A percentile compares a stretch with the other conserved stretches of the same genome.
Evolutionary conservation across 1,284 basidiomycete species (phyloP).

Genomic region (Ceratobasidium sp.): DNA sequence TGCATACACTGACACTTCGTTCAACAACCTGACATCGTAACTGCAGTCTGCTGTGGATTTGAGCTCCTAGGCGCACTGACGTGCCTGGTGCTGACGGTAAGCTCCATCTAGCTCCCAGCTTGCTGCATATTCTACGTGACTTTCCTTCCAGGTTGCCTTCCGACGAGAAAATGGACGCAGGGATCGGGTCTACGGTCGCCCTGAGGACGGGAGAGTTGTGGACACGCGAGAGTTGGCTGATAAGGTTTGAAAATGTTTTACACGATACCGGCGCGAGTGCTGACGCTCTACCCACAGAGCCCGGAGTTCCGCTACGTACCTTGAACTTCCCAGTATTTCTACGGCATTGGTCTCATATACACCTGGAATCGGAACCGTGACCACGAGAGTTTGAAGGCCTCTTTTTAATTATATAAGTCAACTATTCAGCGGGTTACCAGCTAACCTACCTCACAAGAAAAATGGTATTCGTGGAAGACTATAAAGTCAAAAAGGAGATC

Average conservation of each 20-base stretch:
- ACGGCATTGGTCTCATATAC: background rate
- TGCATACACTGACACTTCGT: background rate
- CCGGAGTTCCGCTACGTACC: constrained; percentile 36
- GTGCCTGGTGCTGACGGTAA: constrained; percentile 35
- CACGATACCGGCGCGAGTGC: background rate
- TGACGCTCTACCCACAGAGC: constrained; percentile 1
- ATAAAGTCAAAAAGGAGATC: too few species aligned
- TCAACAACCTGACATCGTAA: too few species aligned
- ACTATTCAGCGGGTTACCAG: background rate
- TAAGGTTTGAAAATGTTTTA: constrained; percentile 4
- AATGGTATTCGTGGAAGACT: too few species aligned
- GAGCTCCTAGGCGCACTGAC: constrained; percentile 28
- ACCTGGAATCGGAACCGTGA: background rate
- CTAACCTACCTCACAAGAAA: too few species aligned
- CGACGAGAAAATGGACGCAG: constrained; percentile 36
- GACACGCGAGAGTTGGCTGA: constrained; percentile 40
- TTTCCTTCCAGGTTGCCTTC: constrained; percentile 8
- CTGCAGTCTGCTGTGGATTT: constrained; percentile 33
- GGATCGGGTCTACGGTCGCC: constrained; percentile 22
- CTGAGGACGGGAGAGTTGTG: constrained; percentile 18
- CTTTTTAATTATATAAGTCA: background rate
- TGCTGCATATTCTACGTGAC: background rate
- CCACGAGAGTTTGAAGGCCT: background rate
- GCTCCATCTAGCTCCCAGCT: background rate
- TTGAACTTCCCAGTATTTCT: background rate